Evolutionary conservation across 306 rosid genomes (phyloP).

Genomic region (Carpinus fangiana): DNA sequence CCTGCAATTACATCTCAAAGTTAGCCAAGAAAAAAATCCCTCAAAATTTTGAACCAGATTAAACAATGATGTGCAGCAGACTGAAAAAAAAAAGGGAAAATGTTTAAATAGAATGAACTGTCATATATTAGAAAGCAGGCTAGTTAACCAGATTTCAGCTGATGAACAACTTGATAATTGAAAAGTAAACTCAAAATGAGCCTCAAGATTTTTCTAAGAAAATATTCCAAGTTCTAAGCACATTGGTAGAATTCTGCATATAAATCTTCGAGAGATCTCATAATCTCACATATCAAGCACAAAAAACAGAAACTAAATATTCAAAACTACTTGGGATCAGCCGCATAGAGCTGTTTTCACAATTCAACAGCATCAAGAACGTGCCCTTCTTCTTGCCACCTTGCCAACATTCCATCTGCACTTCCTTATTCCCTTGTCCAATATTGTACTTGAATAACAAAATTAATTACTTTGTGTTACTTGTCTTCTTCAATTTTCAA

Average conservation of each 20-base stretch:
- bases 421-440: too few species aligned
- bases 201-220: neutral
- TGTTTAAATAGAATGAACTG: neutral
- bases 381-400: neutral
- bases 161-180: neutral
- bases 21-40: slow-evolving; percentile 20
- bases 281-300: neutral
- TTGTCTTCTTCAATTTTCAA: neutral
- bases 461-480: neutral
- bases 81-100: neutral
- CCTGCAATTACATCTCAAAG: slow-evolving; percentile 45
- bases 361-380: neutral
- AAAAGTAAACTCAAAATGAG: neutral
- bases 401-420: too few species aligned
- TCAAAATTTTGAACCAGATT: neutral
- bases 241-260: neutral
- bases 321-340: neutral
- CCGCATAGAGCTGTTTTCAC: neutral
- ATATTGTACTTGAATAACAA: neutral
- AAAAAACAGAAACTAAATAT: neutral
- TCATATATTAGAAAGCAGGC: slow-evolving; percentile 7
- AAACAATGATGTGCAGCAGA: slow-evolving; percentile 1
- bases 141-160: slow-evolving; percentile 15
- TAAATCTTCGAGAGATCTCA: neutral
- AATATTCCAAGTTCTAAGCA: neutral